Evolutionary conservation across 2,329 filamentous ascomycete species (phyloP).

Genomic region (Hymenoscyphus infarciens): DNA sequence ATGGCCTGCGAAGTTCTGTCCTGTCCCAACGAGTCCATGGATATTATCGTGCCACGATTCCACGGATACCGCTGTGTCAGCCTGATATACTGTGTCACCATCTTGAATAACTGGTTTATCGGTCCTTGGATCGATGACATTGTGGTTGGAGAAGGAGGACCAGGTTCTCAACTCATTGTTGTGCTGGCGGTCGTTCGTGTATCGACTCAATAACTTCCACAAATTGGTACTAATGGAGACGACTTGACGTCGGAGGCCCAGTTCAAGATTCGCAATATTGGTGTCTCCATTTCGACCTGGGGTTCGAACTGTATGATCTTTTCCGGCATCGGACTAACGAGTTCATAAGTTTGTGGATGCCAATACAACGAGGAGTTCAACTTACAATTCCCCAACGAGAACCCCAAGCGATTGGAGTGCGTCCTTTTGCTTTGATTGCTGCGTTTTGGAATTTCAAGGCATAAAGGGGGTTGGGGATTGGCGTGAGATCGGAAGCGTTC

Average conservation of each 20-base stretch:
- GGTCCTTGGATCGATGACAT: not conserved
- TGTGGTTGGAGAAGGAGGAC: not conserved
- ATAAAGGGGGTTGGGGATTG: not conserved
- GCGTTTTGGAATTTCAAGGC: not conserved
- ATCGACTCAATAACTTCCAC: not conserved
- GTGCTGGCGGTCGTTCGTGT: not conserved
- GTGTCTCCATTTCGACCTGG: not conserved
- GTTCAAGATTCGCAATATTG: not conserved
- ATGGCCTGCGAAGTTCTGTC: not conserved
- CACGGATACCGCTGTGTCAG: not conserved
- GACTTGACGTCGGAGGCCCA: not conserved
- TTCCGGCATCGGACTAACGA: not conserved
- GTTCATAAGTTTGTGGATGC: not conserved
- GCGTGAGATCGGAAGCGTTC: not conserved
- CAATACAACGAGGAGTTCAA: not conserved
- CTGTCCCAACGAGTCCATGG: constrained; percentile 5
- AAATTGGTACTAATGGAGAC: not conserved
- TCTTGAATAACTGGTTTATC: not conserved
- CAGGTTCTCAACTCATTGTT: not conserved
- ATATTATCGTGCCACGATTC: constrained; percentile 1
- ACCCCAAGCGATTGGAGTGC: not conserved
- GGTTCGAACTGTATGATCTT: not conserved
- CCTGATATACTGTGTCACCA: not conserved
- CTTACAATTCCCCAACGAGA: not conserved
- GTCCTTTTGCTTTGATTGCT: not conserved